Conservation (phyloP, 2,329 filamentous ascomycete species). For the Cordyceps javanica region DNA sequence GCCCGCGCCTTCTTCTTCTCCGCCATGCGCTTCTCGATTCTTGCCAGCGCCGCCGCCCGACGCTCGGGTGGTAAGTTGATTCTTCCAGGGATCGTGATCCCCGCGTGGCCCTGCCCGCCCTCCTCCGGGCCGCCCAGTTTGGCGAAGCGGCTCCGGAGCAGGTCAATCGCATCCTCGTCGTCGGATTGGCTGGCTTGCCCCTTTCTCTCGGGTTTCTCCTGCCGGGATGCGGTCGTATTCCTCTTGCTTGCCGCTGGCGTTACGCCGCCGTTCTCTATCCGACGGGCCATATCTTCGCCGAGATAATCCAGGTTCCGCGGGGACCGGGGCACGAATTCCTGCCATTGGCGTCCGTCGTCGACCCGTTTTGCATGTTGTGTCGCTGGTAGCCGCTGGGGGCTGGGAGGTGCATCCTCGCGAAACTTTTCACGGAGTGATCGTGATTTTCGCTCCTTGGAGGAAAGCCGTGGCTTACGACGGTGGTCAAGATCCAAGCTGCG, state of each 20-base stretch:
- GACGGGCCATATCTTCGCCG: constrained; percentile 26
- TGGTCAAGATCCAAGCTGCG: constrained; percentile 23
- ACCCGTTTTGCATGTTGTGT: not conserved
- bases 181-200: not conserved
- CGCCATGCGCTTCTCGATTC: constrained; percentile 48
- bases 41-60: constrained; percentile 47
- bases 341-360: constrained; percentile 31
- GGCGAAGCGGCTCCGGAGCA: constrained; percentile 39
- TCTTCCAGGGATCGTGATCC: constrained; percentile 34
- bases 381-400: not conserved
- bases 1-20: constrained; percentile 38
- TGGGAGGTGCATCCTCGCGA: constrained; percentile 21
- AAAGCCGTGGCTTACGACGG: not conserved
- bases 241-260: constrained; percentile 15
- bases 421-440: constrained; percentile 30
- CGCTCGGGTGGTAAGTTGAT: constrained; percentile 44
- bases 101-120: constrained; percentile 26
- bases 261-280: constrained; percentile 23
- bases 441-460: not conserved
- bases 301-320: constrained; percentile 33
- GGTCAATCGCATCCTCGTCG: constrained; percentile 34
- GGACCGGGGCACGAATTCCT: constrained; percentile 36
- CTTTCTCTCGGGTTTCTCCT: not conserved
- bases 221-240: not conserved
- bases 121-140: constrained; percentile 35